Evolutionary conservation across 768 basidiomycete genomes (phyloP).

Genomic region (Lenzites betulinus): DNA sequence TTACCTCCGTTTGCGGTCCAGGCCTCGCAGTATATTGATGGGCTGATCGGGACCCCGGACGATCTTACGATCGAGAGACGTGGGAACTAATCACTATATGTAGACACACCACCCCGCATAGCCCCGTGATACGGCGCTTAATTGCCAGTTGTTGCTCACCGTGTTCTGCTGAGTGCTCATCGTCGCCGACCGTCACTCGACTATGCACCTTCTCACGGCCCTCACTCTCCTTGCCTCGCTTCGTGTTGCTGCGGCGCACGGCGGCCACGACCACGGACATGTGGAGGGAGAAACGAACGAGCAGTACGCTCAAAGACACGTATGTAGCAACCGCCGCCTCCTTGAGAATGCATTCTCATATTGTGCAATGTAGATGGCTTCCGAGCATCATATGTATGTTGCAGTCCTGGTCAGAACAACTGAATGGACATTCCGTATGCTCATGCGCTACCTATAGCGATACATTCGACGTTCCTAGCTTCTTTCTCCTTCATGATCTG

Average conservation of each 20-base stretch:
- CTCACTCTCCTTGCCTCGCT: slow-evolving; percentile 39
- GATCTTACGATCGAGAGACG: no score
- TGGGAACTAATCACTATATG: neutral
- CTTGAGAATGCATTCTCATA: neutral
- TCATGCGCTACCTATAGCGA: slow-evolving; percentile 51
- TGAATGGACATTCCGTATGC: neutral
- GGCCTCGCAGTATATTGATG: neutral
- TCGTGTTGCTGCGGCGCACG: slow-evolving; percentile 52
- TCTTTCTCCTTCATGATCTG: slow-evolving; percentile 95
- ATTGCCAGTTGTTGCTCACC: neutral
- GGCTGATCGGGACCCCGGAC: neutral
- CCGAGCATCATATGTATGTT: slow-evolving; percentile 82
- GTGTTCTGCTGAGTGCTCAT: neutral
- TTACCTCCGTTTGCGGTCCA: neutral
- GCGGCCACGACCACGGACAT: slow-evolving; percentile 54
- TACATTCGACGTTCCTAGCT: slow-evolving; percentile 80
- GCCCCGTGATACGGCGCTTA: neutral
- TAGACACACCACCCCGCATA: neutral
- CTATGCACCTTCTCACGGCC: slow-evolving; percentile 52
- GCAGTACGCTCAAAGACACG: slow-evolving; percentile 89
- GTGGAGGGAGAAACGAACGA: slow-evolving; percentile 63
- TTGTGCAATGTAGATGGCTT: slow-evolving; percentile 65
- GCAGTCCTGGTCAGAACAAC: neutral
- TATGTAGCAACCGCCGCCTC: slow-evolving; percentile 46
- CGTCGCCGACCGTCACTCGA: neutral